Evolutionary conservation across 2,329 filamentous ascomycete species (phyloP), one percentile per base, ranked within the genome.

Genomic region (Rasamsonia emersonii): DNA sequence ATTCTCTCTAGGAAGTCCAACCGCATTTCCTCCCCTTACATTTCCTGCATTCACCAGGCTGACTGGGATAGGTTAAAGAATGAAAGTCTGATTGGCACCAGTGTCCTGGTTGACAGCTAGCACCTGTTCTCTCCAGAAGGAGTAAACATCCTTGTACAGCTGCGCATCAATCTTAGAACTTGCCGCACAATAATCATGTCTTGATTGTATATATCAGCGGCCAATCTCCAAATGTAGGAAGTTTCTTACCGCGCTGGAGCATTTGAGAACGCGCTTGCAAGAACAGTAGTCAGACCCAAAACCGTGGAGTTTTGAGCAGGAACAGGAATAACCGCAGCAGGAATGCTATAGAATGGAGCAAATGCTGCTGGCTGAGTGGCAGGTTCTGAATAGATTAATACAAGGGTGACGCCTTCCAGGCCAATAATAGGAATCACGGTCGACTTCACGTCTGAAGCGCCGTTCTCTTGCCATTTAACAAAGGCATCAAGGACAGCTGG

Each of bases 71-170:
- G 26, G 26, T 10, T 28, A 15, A 15, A 28, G 16, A 4, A 28
- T 15, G 11, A 28, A 28, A 4, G 26, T 28, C 10, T 28, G 26
- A 10, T 28, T 28, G 3, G 43, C 43, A 4, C 44, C 46, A 6
- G 40, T 45, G 8, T 37, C 30, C 6, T 38, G 15, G 2, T 33
- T 29, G 9, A 29, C 36, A 3, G 30, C 28, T 4, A 33, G 7
- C 8, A 43, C 44, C n/a, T 37, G 24, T 7, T 43, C 36, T 11
- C 28, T 15, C 46, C 46, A 49, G 29, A 46, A 44, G 1, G 17
- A 29, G 17, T 50, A 49, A 3, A 51, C 47, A 10, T 50, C 46
- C 33, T 46, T 45, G 26, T 52, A 50, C 3, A 52, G 37, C 20
- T 45, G 33, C 2, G 40, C 39, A 25, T 53, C 44, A 18, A 53